Evolutionary conservation across 768 basidiomycete genomes (phyloP).

Genomic region (Trametes cinnabarina): DNA sequence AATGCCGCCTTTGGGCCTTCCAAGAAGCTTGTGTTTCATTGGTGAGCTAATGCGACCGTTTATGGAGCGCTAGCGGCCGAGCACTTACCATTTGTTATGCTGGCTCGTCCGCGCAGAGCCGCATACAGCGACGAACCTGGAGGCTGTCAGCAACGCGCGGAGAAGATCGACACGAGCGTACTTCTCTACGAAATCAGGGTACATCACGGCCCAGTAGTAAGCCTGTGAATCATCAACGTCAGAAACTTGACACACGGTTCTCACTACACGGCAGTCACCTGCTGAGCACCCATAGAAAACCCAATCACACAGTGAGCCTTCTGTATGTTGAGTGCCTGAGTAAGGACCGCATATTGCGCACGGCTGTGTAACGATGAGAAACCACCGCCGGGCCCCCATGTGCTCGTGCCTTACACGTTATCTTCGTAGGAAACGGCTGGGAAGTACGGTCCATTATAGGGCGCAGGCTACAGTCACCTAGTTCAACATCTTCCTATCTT

Average conservation of each 20-base stretch:
- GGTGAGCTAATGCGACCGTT: no score
- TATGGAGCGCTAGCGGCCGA: neutral
- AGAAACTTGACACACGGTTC: neutral
- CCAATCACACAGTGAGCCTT: slow-evolving; percentile 49
- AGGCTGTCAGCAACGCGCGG: neutral
- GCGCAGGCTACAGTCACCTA: slow-evolving; percentile 39
- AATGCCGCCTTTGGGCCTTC: slow-evolving; percentile 60
- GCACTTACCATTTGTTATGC: slow-evolving; percentile 50
- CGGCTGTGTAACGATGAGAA: slow-evolving; percentile 35
- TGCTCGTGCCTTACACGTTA: slow-evolving; percentile 42
- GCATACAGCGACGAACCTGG: slow-evolving; percentile 49
- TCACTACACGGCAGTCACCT: slow-evolving; percentile 27
- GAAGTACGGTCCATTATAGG: slow-evolving; percentile 59
- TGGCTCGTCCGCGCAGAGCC: slow-evolving; percentile 55
- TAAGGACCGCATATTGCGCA: slow-evolving; percentile 54
- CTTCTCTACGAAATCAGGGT: slow-evolving; percentile 54
- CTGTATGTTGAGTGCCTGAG: slow-evolving; percentile 43
- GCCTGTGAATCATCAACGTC: slow-evolving; percentile 33
- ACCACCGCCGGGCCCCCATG: neutral
- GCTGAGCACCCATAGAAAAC: slow-evolving; percentile 62
- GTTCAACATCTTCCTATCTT: neutral
- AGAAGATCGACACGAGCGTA: slow-evolving; percentile 13
- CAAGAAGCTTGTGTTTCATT: slow-evolving; percentile 45
- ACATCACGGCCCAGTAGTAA: slow-evolving; percentile 56
- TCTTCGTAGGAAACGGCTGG: slow-evolving; percentile 56